Conservation (phyloP, 2,329 filamentous ascomycete species). For the Penicillium sp. region DNA sequence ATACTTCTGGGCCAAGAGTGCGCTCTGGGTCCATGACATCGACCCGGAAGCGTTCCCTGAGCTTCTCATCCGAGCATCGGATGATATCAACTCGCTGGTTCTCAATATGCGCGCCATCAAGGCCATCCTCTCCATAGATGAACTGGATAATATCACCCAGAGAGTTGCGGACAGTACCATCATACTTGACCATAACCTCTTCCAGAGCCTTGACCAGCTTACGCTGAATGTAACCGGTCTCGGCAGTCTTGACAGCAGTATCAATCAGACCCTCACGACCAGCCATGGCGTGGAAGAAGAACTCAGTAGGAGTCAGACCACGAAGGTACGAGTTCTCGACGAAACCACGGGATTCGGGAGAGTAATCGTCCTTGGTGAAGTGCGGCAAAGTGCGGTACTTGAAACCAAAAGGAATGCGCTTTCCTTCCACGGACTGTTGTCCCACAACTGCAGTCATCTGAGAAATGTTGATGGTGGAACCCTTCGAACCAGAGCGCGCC, state of each 20-base stretch:
- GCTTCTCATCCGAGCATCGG: conserved; percentile 71
- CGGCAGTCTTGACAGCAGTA: conserved; percentile 98
- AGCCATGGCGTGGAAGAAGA: conserved; percentile 99
- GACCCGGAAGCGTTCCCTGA: conserved; percentile 77
- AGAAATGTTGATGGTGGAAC: conserved; percentile 98
- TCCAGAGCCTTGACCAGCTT: conserved; percentile 97
- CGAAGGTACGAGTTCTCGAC: conserved; percentile 98
- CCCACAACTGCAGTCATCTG: conserved; percentile 99
- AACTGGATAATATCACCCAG: conserved; percentile 96
- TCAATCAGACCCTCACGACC: conserved; percentile 99
- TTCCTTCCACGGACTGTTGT: conserved; percentile 96
- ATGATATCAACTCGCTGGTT: conserved; percentile 87
- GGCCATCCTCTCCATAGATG: conserved; percentile 93
- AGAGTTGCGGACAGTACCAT: conserved; percentile 95
- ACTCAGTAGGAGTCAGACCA: conserved; percentile 90
- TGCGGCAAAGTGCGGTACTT: conserved; percentile 96
- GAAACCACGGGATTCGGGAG: conserved; percentile 92
- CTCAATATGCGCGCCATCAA: conserved; percentile 92
- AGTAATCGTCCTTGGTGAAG: conserved; percentile 99
- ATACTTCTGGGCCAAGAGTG: conserved; percentile 64
- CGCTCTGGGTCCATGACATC: conserved; percentile 75
- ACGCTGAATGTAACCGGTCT: conserved; percentile 98
- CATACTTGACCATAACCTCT: conserved; percentile 96
- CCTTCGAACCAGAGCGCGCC: conserved; percentile 95
- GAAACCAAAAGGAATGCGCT: conserved; percentile 98